Percentiles rank a stretch among this genome's conserved stretches.
These are phyloP conservation scores for Acer negundo DNA, from an alignment of 345 rosid genomes.

Conservation along the genomic window DNA sequence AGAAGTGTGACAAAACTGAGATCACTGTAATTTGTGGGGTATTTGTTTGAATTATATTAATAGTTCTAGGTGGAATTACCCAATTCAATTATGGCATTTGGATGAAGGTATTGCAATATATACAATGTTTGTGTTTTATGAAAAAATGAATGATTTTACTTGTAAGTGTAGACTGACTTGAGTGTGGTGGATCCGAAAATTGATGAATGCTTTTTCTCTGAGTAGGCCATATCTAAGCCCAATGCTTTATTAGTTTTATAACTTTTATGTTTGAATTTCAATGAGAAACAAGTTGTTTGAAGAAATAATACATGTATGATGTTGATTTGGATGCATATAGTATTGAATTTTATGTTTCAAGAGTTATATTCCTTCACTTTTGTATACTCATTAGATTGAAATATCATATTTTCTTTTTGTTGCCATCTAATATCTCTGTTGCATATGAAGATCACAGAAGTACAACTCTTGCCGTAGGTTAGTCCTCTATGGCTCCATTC, in stretches of 20 bases:
- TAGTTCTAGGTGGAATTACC: neutral
- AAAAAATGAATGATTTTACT: too few species aligned
- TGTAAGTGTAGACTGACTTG: too few species aligned
- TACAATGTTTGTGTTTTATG: too few species aligned
- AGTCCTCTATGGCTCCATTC: conserved; percentile 31
- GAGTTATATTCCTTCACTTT: neutral
- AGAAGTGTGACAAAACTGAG: too few species aligned
- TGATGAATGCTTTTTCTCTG: too few species aligned
- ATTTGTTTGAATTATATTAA: too few species aligned
- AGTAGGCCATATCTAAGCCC: too few species aligned
- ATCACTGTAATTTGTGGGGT: too few species aligned
- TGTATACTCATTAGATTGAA: neutral
- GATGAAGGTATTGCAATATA: conserved; percentile 13
- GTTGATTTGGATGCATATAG: neutral
- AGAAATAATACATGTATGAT: neutral
- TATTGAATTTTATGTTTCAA: neutral
- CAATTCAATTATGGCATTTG: conserved; percentile 11
- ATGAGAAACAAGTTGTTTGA: neutral
- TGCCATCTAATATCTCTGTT: conserved; percentile 35
- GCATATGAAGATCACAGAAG: conserved; percentile 98
- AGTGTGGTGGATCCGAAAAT: too few species aligned
- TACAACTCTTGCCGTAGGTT: conserved; percentile 90
- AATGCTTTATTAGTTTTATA: too few species aligned
- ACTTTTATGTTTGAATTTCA: too few species aligned
- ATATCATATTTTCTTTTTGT: neutral